Percentiles rank a stretch among this genome's conserved stretches.
These are phyloP conservation scores for Syzygium jambos DNA, from an alignment of 345 rosid species.

Conservation along the genomic window DNA sequence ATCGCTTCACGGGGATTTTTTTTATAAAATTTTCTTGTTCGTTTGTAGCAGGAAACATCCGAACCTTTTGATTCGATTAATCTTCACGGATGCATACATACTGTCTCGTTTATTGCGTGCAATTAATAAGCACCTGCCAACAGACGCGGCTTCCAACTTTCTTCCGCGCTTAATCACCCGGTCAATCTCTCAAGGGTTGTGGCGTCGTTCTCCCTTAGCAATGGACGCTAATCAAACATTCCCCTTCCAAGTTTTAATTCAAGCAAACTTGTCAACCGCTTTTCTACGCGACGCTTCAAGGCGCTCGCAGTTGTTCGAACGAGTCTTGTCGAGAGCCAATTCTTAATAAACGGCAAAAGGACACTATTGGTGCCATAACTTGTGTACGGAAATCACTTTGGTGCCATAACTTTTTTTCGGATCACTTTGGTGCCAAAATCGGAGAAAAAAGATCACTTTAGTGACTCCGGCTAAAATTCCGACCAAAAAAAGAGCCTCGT, in stretches of 20 bases:
- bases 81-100: neutral
- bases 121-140: neutral
- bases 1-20: neutral
- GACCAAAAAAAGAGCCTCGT: too few relatives aligned
- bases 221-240: neutral
- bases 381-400: too few relatives aligned
- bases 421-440: too few relatives aligned
- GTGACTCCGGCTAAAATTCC: too few relatives aligned
- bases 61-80: neutral
- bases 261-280: neutral
- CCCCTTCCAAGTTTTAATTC: neutral
- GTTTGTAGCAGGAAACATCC: accelerated
- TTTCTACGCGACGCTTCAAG: too few relatives aligned
- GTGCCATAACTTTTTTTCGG: too few relatives aligned
- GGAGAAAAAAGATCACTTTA: too few relatives aligned
- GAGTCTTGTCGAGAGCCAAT: neutral
- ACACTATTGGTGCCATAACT: too few relatives aligned
- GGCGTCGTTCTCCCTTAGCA: neutral
- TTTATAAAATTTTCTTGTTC: neutral
- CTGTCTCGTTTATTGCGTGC: accelerated
- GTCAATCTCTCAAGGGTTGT: neutral
- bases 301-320: neutral
- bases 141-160: neutral
- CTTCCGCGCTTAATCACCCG: neutral
- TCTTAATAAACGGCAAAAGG: neutral